Conservation (phyloP, 305 asterid genomes). For the Solanum hybrid region DNA sequence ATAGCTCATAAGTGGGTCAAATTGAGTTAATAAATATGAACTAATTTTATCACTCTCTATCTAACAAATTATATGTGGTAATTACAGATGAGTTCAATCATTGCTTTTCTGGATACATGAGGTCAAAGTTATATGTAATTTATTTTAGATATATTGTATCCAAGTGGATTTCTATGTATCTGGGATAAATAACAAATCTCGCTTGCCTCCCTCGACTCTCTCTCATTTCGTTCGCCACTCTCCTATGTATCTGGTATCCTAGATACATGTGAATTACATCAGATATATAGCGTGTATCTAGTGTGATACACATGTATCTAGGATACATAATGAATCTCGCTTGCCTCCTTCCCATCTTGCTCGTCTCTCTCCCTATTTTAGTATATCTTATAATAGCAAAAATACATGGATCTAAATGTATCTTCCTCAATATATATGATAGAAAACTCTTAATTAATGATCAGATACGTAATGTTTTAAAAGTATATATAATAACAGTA, state of each 20-base stretch:
- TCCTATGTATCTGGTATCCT: too few relatives aligned
- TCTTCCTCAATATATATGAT: too few relatives aligned
- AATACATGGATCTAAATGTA: too few relatives aligned
- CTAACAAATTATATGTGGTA: neutral
- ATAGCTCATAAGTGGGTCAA: neutral
- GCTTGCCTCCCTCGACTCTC: neutral
- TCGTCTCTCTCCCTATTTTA: neutral
- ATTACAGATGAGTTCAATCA: neutral
- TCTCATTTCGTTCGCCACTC: neutral
- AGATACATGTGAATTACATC: neutral
- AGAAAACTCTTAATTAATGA: too few relatives aligned
- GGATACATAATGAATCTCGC: neutral
- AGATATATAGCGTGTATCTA: too few relatives aligned
- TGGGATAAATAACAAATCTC: neutral
- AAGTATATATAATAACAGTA: too few relatives aligned
- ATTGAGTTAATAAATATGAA: neutral
- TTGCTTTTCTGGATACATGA: too few relatives aligned
- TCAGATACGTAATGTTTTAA: too few relatives aligned
- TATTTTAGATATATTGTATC: too few relatives aligned
- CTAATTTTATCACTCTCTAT: neutral
- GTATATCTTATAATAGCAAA: neutral
- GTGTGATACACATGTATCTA: neutral
- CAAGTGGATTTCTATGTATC: too few relatives aligned
- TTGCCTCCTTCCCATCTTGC: neutral
- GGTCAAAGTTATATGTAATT: too few relatives aligned